These are phyloP conservation scores for Phytophthora podocarpi DNA, from an alignment of 352 stramenopile genomes.

Conservation along the genomic window DNA sequence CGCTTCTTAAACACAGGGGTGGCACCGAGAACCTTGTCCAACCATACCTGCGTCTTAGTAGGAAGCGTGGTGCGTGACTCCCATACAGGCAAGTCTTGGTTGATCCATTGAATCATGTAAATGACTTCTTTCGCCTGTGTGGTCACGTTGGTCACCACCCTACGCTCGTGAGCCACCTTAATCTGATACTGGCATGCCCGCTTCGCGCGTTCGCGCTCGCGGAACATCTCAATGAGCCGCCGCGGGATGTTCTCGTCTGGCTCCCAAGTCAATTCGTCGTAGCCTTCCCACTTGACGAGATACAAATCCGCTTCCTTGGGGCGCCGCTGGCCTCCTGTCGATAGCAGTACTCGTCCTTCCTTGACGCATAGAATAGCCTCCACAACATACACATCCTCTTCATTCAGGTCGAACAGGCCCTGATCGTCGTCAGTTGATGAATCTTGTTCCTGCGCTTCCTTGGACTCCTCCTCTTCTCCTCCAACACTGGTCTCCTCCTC, in stretches of 20 bases:
- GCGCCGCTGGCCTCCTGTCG: slow-evolving; percentile 24
- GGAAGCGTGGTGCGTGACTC: slow-evolving; percentile 61
- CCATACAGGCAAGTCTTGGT: slow-evolving; percentile 52
- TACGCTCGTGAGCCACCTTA: slow-evolving; percentile 52
- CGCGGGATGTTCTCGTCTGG: slow-evolving; percentile 71
- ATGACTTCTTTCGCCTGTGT: slow-evolving; percentile 61
- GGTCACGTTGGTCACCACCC: slow-evolving; percentile 64
- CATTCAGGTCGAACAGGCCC: slow-evolving; percentile 71
- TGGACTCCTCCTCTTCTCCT: slow-evolving; percentile 23
- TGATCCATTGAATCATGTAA: slow-evolving; percentile 77
- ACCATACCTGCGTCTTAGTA: slow-evolving; percentile 57
- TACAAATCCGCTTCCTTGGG: slow-evolving; percentile 73
- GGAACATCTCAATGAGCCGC: slow-evolving; percentile 65
- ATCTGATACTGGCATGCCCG: slow-evolving; percentile 59
- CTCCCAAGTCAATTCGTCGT: slow-evolving; percentile 84
- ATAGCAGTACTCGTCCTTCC: slow-evolving; percentile 49
- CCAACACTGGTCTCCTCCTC: slow-evolving; percentile 8
- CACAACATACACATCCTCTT: slow-evolving; percentile 77
- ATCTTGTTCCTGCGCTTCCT: slow-evolving; percentile 32
- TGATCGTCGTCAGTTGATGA: slow-evolving; percentile 74
- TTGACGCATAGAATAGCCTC: slow-evolving; percentile 78
- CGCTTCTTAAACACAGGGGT: slow-evolving; percentile 45
- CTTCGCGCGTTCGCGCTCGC: slow-evolving; percentile 55
- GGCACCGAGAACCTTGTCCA: slow-evolving; percentile 70
- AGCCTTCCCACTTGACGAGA: slow-evolving; percentile 82